Base-by-base conservation (phyloP, 495 filamentous ascomycete genomes). In the Lentithecium fluviatile region DNA sequence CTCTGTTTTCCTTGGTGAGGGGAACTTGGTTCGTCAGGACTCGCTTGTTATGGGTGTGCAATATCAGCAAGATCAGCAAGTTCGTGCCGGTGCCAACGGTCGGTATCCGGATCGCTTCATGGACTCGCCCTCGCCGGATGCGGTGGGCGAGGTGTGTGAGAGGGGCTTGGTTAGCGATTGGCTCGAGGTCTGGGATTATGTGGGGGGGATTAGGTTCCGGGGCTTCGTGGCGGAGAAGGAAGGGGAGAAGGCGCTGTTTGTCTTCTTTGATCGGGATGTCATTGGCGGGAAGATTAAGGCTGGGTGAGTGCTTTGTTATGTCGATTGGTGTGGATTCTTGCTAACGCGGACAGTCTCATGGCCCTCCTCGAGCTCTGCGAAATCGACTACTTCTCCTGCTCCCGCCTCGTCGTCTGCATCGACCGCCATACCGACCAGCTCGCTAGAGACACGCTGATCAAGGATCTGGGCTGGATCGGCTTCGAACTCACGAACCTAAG, bases 1-100 rank as follows among this genome's bases (percentile, higher is more conserved):
- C 75, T 76, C 85, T 77, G 89, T 88, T 80, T 95, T 97, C 85
- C 86, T 90, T 83, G 91, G 88, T 95, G 91, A 95, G 89, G 82
- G 85, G 88, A 85, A 85, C 76, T 68, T 75, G 74, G 72, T 72
- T 70, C 69, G 66, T 74, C 82, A 82, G 73, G 78, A 81, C 79
- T 86, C 86, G 80, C 88, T 90, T 83, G 85, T 86, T 83, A 82
- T 87, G 85, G 84, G 69, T 73, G 48, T 64, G 71, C 73, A 65
- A 56, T 63, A 69, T 46, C 32, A 56, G 52, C 10, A 37, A 52
- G 4, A 23, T n/a, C 11, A 25, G 46, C 47, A 20, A 43, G n/a
- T n/a, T n/a, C n/a, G n/a, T 53, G 46, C 34, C 37, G 62, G 53
- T 52, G 46, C 63, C 48, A 66, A 66, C 38, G 60, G 54, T 23